phyloP scores from a whole-genome alignment of 2,329 filamentous ascomycete genomes.

The Penicillium concentricum region DNA sequence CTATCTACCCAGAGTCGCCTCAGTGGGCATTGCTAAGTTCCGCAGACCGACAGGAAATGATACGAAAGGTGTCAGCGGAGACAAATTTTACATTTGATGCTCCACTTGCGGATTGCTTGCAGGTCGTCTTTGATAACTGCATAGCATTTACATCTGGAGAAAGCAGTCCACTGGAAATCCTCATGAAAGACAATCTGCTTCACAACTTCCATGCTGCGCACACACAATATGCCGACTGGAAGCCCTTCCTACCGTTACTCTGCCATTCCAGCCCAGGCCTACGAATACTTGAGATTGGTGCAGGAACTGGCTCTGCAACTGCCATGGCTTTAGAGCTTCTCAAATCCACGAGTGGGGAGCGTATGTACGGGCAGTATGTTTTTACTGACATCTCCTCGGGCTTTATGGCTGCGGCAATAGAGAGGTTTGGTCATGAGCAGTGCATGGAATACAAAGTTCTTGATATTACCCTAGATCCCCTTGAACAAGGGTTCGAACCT shows the following conservation, averaged over 20 bases:
- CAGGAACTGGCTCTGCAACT: slow-evolving; percentile 14
- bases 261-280: slow-evolving; percentile 3
- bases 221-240: slow-evolving; percentile 9
- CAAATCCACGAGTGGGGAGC: background rate
- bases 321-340: slow-evolving; percentile 6
- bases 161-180: slow-evolving; percentile 1
- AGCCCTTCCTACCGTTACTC: background rate
- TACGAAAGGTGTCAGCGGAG: background rate
- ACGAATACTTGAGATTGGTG: slow-evolving; percentile 14
- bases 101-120: background rate
- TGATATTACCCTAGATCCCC: slow-evolving; percentile 4
- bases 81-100: slow-evolving; percentile 5
- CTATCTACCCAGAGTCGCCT: background rate
- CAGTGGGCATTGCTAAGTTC: background rate
- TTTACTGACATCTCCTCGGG: slow-evolving; percentile 19
- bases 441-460: slow-evolving; percentile 3
- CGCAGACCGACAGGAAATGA: background rate
- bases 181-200: slow-evolving; percentile 7
- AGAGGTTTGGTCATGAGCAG: background rate
- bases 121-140: background rate
- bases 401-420: slow-evolving; percentile 4
- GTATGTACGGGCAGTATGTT: slow-evolving; percentile 10
- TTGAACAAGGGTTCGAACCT: slow-evolving; percentile 3
- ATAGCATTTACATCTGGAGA: background rate
- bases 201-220: slow-evolving; percentile 4